Conservation (phyloP, 2,329 filamentous ascomycete genomes). For the Colletotrichum endophyticum region DNA sequence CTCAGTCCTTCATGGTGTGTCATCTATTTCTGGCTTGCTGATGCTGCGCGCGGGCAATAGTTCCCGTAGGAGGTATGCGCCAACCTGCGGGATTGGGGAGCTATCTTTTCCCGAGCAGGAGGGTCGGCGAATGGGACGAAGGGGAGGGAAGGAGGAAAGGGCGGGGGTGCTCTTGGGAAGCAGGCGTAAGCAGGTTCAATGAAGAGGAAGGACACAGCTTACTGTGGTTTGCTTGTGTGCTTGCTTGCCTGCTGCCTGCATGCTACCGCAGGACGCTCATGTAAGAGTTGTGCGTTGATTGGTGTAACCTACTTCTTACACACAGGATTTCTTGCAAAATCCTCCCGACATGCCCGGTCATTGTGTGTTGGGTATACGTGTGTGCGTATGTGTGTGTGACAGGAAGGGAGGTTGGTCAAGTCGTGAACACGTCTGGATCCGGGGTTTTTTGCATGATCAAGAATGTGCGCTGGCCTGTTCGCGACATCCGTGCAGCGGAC, state of each 20-base stretch:
- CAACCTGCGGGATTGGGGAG: not conserved
- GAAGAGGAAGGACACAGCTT: not conserved
- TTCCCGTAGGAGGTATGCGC: not conserved
- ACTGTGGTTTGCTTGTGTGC: not conserved
- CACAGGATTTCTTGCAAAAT: not conserved
- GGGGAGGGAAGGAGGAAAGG: not conserved
- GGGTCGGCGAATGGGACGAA: not conserved
- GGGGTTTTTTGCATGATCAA: not conserved
- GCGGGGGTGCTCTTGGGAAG: not conserved
- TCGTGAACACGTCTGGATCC: not conserved
- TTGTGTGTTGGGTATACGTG: not conserved
- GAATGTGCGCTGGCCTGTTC: not conserved
- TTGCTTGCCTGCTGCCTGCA: not conserved
- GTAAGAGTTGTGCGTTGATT: not conserved
- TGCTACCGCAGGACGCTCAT: not conserved
- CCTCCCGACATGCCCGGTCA: not conserved
- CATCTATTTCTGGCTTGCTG: not conserved
- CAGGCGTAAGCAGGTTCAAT: not conserved
- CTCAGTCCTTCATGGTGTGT: not conserved
- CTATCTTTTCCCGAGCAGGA: not conserved
- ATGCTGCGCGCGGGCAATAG: not conserved
- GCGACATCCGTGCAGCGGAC: constrained; percentile 10
- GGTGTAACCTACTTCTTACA: not conserved
- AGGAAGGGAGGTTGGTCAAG: not conserved
- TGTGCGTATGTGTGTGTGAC: not conserved